These are phyloP conservation scores for Nannizziopsis arthrosporioides DNA, from an alignment of 2,329 filamentous ascomycete genomes.

Conservation along the genomic window DNA sequence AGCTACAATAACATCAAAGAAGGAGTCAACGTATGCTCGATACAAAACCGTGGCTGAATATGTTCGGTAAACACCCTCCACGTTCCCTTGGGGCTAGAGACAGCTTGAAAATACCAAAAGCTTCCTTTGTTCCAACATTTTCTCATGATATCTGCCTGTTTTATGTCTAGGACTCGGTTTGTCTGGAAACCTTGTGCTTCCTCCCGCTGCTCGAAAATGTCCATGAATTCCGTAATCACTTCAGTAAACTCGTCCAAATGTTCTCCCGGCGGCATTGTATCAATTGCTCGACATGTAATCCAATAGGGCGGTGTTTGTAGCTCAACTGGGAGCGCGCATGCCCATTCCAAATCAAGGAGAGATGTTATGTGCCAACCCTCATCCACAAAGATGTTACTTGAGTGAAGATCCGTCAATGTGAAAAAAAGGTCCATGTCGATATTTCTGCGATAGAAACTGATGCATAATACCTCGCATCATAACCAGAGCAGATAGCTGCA, in stretches of 20 bases:
- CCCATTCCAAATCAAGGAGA: conserved; percentile 29
- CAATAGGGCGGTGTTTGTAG: conserved; percentile 13
- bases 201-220: conserved; percentile 5
- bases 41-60: conserved; percentile 16
- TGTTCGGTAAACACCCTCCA: conserved; percentile 20
- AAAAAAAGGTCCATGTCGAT: conserved; percentile 23
- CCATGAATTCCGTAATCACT: conserved; percentile 10
- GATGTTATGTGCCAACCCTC: conserved; percentile 25
- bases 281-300: conserved; percentile 12
- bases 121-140: conserved; percentile 19
- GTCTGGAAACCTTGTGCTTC: neutral
- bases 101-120: conserved; percentile 22
- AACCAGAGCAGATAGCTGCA: conserved; percentile 17
- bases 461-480: conserved; percentile 21
- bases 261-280: conserved; percentile 6
- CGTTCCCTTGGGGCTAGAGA: conserved; percentile 19
- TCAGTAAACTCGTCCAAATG: conserved; percentile 14
- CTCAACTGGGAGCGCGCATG: conserved; percentile 13
- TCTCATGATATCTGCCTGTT: conserved; percentile 14
- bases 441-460: conserved; percentile 13
- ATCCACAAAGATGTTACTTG: conserved; percentile 27
- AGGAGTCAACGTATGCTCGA: conserved; percentile 1
- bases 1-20: conserved; percentile 15
- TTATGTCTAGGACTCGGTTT: neutral
- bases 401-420: conserved; percentile 24